Conservation (phyloP, 2,329 filamentous ascomycete genomes). For the Fusarium verticillioides region DNA sequence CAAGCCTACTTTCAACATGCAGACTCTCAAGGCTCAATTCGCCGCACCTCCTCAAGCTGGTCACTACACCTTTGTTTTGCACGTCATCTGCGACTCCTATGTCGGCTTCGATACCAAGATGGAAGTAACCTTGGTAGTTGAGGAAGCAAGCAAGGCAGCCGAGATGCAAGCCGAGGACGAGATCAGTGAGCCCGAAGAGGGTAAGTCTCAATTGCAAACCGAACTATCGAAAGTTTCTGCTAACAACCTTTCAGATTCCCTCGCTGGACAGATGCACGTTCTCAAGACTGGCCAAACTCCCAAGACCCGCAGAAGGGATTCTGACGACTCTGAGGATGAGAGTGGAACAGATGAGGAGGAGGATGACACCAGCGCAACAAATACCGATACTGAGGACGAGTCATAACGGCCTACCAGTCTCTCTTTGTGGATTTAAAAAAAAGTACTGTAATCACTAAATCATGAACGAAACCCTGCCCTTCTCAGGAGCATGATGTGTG, state of each 20-base stretch:
- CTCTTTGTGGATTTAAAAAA: slow-evolving; percentile 20
- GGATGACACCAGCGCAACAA: slow-evolving; percentile 74
- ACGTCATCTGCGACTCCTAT: slow-evolving; percentile 94
- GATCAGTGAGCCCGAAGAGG: slow-evolving; percentile 97
- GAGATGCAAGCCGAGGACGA: slow-evolving; percentile 88
- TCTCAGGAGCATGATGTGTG: slow-evolving; percentile 19
- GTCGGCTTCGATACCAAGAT: slow-evolving; percentile 92
- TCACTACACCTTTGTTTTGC: slow-evolving; percentile 94
- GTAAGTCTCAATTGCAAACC: slow-evolving; percentile 62
- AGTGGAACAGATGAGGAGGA: slow-evolving; percentile 80
- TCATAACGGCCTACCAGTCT: slow-evolving; percentile 50
- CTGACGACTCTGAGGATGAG: slow-evolving; percentile 78
- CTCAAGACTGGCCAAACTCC: slow-evolving; percentile 77
- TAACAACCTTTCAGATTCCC: slow-evolving; percentile 71
- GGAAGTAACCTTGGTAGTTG: slow-evolving; percentile 88
- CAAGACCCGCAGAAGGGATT: slow-evolving; percentile 66
- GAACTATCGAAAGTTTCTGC: slow-evolving; percentile 3
- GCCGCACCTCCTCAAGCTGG: slow-evolving; percentile 92
- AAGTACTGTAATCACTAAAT: slow-evolving; percentile 19
- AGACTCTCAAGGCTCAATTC: slow-evolving; percentile 97
- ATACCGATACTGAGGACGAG: slow-evolving; percentile 75
- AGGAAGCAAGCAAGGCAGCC: slow-evolving; percentile 86
- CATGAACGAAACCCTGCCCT: slow-evolving; percentile 1
- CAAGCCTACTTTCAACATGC: slow-evolving; percentile 91
- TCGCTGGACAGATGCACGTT: slow-evolving; percentile 90